A percentile compares a stretch with the other conserved stretches of the same genome.
Evolutionary conservation across 2,329 filamentous ascomycete species (phyloP).

Genomic region (Venturiaceae sp.): DNA sequence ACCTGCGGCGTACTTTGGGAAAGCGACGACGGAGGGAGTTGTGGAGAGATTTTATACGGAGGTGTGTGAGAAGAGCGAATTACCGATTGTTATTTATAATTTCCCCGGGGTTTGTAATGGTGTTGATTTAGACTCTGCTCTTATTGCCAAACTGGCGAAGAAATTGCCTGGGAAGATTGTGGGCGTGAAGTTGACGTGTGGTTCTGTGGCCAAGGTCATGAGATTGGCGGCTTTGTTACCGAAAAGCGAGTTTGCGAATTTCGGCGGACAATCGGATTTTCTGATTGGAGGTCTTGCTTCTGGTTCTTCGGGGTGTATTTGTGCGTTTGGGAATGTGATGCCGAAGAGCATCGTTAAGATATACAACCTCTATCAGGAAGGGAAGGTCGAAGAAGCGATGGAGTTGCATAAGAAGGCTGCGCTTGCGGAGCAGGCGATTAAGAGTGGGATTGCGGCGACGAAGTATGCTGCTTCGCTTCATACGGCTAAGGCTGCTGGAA

Average conservation of each 20-base stretch:
- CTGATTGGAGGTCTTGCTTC: constrained; percentile 45
- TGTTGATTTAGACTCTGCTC: constrained; percentile 58
- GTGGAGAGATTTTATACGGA: constrained; percentile 31
- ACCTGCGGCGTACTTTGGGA: constrained; percentile 36
- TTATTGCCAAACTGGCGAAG: constrained; percentile 46
- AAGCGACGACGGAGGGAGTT: constrained; percentile 30
- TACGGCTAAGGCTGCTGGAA: constrained; percentile 48
- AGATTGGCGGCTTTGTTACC: constrained; percentile 45
- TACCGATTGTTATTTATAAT: constrained; percentile 64
- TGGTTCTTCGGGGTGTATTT: constrained; percentile 45
- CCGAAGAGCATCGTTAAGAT: constrained; percentile 47
- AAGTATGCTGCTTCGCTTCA: constrained; percentile 58
- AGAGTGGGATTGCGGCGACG: constrained; percentile 56
- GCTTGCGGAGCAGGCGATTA: constrained; percentile 55
- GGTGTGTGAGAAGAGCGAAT: constrained; percentile 47
- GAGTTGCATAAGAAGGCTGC: constrained; percentile 52
- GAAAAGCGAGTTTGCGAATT: constrained; percentile 52
- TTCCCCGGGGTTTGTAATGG: constrained; percentile 59
- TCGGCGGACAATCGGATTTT: constrained; percentile 66
- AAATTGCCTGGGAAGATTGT: constrained; percentile 31
- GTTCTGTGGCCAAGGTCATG: constrained; percentile 63
- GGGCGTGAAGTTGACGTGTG: constrained; percentile 63
- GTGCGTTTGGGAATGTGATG: constrained; percentile 48
- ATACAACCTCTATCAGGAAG: constrained; percentile 51
- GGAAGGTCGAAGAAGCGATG: constrained; percentile 49